phyloP scores from a whole-genome alignment of 768 basidiomycete genomes.

The Antrodiella citrinella region DNA sequence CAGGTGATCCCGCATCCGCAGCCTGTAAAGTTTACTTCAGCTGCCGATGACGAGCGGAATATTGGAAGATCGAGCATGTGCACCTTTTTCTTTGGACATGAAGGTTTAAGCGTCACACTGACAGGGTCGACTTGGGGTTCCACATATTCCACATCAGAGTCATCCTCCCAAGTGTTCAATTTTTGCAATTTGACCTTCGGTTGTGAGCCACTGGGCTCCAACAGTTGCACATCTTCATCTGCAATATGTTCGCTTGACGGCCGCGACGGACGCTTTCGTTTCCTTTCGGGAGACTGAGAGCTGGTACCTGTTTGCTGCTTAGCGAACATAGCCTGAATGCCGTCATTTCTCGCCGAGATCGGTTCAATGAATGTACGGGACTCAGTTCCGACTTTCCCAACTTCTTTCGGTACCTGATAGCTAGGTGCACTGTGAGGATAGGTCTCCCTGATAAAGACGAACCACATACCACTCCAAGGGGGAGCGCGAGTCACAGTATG shows the following conservation, averaged over 20 bases:
- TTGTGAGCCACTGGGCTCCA: background rate
- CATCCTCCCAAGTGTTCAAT: slow-evolving; percentile 19
- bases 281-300: background rate
- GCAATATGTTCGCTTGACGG: background rate
- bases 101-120: background rate
- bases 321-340: slow-evolving; percentile 76
- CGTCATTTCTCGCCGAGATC: slow-evolving; percentile 70
- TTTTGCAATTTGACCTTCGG: slow-evolving; percentile 12
- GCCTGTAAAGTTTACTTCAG: too few relatives aligned
- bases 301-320: slow-evolving; percentile 28
- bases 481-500: slow-evolving; percentile 40
- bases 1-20: too few relatives aligned
- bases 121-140: slow-evolving; percentile 2
- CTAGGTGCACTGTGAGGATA: slow-evolving; percentile 29
- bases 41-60: too few relatives aligned
- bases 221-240: background rate
- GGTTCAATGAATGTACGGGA: slow-evolving; percentile 80
- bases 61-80: background rate
- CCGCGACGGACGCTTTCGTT: slow-evolving; percentile 16
- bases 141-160: slow-evolving; percentile 15
- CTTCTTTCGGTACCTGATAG: slow-evolving; percentile 83
- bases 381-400: slow-evolving; percentile 85
- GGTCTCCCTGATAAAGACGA: background rate
- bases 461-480: slow-evolving; percentile 61
- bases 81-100: background rate